Evolutionary conservation across 2,329 filamentous ascomycete genomes (phyloP).

Genomic region (Lasiodiplodia theobromae): DNA sequence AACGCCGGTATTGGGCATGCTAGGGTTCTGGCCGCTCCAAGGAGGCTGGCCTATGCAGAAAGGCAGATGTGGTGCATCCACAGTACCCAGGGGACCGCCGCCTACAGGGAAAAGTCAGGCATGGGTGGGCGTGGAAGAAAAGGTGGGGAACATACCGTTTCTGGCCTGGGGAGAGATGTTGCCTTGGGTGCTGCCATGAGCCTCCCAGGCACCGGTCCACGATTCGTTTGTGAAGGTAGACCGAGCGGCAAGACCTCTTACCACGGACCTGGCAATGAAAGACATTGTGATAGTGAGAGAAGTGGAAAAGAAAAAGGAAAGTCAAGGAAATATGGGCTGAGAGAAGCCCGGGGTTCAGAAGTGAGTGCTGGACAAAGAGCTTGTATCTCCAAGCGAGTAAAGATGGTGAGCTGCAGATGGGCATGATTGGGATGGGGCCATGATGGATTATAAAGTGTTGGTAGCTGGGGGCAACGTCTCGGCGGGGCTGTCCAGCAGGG

Average conservation of each 20-base stretch:
- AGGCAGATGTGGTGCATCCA: constrained; percentile 20
- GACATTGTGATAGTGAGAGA: constrained; percentile 17
- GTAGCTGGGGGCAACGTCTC: neutral
- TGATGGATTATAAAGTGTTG: neutral
- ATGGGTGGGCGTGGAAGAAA: neutral
- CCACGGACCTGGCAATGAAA: constrained; percentile 25
- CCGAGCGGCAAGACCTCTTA: constrained; percentile 15
- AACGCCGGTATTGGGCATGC: constrained; percentile 44
- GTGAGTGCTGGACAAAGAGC: neutral
- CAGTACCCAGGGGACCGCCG: constrained; percentile 12
- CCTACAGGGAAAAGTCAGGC: constrained; percentile 1
- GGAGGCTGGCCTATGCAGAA: neutral
- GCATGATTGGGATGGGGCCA: constrained; percentile 11
- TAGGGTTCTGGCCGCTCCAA: constrained; percentile 10
- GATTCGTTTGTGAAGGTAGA: constrained; percentile 15
- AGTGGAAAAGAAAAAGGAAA: constrained; percentile 3
- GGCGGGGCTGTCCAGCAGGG: neutral
- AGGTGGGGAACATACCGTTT: constrained; percentile 7
- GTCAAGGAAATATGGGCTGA: neutral
- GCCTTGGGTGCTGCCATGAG: constrained; percentile 16
- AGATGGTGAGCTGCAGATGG: constrained; percentile 1
- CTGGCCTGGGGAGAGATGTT: constrained; percentile 4
- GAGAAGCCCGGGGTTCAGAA: neutral
- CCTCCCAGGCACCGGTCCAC: constrained; percentile 15
- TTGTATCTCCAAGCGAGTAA: neutral